Base-by-base conservation (phyloP, 768 basidiomycete species). In the Mrakia blollopis region DNA sequence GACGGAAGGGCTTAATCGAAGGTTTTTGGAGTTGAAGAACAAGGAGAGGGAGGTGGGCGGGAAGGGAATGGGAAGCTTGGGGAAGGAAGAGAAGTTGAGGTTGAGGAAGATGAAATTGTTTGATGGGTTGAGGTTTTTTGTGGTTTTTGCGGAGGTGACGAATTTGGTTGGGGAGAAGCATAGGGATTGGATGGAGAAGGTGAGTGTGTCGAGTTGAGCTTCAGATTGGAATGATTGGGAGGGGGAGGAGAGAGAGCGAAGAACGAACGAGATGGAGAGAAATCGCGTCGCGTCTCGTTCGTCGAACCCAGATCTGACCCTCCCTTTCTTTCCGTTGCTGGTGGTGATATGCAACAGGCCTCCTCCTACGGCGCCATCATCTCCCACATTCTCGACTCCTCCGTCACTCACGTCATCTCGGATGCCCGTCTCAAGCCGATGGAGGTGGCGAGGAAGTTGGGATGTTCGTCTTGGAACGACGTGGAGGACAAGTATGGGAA, bases 391-490 rank as follows among this genome's bases (percentile, higher is more conserved):
- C 25, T 39, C 35, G 39, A 44, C 7, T 23, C 39, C 0, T 44
- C 39, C 16, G 65, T 68, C 8, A 68, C 65, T 2, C 65, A 68
- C 25, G 65, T 68, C 37, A 68, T 68, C 21, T 68, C 65, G 37
- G 18, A 25, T 1, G 8, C 37, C 18, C 13, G 44, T 10, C 37
- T 68, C 37, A 41, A 68, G 37, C 14, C 35, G 10, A 8, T 21
- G 1, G 23, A 21, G 39, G 35, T 39, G 2, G 25, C 44, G 9
- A 6, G 18, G 35, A 68, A 41, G 6, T 39, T 68, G 2, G 44
- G 44, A 25, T 39, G 37, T 39, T 39, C 35, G 37, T 44, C 18
- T 6, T 37, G 23, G 37, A 6, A 39, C 3, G 65, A 41, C 7
- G 14, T 68, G 10, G 9, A 23, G 1, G n/a, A 44, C 25, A 30